A percentile compares a stretch with the other conserved stretches of the same genome.
phyloP scores from a whole-genome alignment of 306 rosid species.

The Vigna angularis region DNA sequence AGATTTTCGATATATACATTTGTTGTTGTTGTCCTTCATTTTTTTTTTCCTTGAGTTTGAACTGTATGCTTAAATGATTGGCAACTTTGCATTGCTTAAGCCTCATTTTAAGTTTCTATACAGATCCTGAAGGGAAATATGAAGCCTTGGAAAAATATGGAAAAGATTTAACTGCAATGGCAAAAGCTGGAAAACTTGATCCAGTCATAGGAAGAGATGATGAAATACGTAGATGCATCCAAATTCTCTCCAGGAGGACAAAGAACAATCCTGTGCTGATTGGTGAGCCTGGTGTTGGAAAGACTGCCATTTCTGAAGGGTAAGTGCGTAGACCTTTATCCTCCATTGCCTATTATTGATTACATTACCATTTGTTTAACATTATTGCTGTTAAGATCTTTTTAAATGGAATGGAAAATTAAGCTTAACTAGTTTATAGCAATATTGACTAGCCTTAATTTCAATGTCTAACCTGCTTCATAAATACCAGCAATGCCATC shows the following conservation, averaged over 20 bases:
- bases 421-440: not conserved
- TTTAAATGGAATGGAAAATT: not conserved
- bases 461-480: not conserved
- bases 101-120: slow-evolving; percentile 41
- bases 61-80: slow-evolving; percentile 17
- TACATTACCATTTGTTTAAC: not conserved
- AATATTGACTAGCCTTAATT: not conserved
- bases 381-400: not conserved
- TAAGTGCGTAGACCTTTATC: slow-evolving; percentile 45
- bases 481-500: not conserved
- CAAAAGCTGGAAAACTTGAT: slow-evolving; percentile 91
- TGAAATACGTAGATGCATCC: slow-evolving; percentile 98
- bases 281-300: slow-evolving; percentile 99
- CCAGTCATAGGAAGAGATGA: slow-evolving; percentile 99
- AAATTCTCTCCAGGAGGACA: slow-evolving; percentile 97
- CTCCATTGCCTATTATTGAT: slow-evolving; percentile 6
- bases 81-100: slow-evolving; percentile 30
- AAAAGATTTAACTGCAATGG: slow-evolving; percentile 96
- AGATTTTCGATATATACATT: not conserved
- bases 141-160: slow-evolving; percentile 96
- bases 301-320: slow-evolving; percentile 99
- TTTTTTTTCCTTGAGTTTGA: slow-evolving; percentile 7
- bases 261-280: slow-evolving; percentile 97
- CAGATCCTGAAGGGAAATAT: slow-evolving; percentile 98
- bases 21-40: not conserved